phyloP scores from a whole-genome alignment of 768 basidiomycete species.

The Boletus tomentosulus region DNA sequence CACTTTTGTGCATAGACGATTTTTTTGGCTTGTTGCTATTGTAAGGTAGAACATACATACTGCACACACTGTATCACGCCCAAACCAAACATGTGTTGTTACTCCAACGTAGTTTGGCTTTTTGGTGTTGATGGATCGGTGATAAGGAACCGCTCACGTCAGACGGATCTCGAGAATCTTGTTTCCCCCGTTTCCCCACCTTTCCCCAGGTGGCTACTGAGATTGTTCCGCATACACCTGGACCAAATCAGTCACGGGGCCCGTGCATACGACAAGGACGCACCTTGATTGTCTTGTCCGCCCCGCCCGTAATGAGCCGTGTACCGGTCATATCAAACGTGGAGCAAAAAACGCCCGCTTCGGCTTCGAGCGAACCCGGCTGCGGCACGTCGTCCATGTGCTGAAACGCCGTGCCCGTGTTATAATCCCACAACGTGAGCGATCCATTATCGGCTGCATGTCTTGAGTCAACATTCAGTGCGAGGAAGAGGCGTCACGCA shows the following conservation, averaged over 20 bases:
- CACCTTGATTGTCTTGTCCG: slow-evolving; percentile 99
- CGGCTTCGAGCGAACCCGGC: slow-evolving; percentile 96
- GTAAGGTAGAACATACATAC: background rate
- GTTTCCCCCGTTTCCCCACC: background rate
- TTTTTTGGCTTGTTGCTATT: background rate
- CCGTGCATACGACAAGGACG: slow-evolving; percentile 16
- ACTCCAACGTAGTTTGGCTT: background rate
- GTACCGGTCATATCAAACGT: slow-evolving; percentile 97
- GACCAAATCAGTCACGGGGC: background rate
- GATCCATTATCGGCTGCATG: slow-evolving; percentile 83
- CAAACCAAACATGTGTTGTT: background rate
- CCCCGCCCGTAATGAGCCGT: slow-evolving; percentile 89
- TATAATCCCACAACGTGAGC: slow-evolving; percentile 90
- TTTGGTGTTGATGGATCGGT: background rate
- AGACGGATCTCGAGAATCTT: background rate
- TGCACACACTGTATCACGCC: background rate
- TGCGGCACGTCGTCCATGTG: slow-evolving; percentile 91
- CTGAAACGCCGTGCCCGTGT: slow-evolving; percentile 93
- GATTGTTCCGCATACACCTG: slow-evolving; percentile 70
- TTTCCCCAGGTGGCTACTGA: background rate
- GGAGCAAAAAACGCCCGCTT: slow-evolving; percentile 94
- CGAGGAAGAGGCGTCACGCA: slow-evolving; percentile 30
- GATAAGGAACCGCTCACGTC: background rate
- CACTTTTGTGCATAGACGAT: background rate
- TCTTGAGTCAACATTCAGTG: background rate